phyloP scores from a whole-genome alignment of 768 basidiomycete genomes.

The Dentipellis fragilis region DNA sequence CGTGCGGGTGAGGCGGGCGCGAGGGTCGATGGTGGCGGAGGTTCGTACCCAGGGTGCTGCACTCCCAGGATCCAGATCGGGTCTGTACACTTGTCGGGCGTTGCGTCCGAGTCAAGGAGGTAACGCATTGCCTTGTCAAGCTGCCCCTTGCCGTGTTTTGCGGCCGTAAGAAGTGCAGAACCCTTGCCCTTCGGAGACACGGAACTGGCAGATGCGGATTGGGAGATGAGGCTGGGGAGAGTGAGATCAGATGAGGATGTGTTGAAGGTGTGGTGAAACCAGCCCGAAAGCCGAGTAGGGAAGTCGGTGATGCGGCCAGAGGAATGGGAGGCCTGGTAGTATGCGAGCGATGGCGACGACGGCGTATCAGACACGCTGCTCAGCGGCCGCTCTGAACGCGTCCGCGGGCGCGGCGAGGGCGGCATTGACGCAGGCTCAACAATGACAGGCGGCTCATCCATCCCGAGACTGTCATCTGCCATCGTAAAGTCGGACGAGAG shows the following conservation, averaged over 20 bases:
- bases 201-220: conserved; percentile 23
- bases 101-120: conserved; percentile 84
- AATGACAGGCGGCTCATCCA: conserved; percentile 51
- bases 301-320: conserved; percentile 51
- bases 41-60: conserved; percentile 66
- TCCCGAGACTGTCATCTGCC: conserved; percentile 23
- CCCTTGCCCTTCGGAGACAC: conserved; percentile 35
- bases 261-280: conserved; percentile 73
- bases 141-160: conserved; percentile 65
- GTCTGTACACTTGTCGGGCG: conserved; percentile 71
- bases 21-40: conserved; percentile 20
- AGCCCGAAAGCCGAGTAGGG: conserved; percentile 66
- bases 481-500: conserved; percentile 18
- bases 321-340: conserved; percentile 36
- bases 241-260: conserved; percentile 64
- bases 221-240: conserved; percentile 48
- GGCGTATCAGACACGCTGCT: conserved; percentile 33
- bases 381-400: conserved; percentile 46
- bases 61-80: conserved; percentile 89
- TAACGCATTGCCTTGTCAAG: conserved; percentile 81
- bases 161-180: conserved; percentile 52
- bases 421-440: conserved; percentile 53
- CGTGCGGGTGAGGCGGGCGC: conserved; percentile 15
- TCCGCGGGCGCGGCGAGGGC: conserved; percentile 39
- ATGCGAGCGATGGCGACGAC: conserved; percentile 22